Base-by-base conservation (phyloP, 1,284 basidiomycete species). In the Irpex sp. region DNA sequence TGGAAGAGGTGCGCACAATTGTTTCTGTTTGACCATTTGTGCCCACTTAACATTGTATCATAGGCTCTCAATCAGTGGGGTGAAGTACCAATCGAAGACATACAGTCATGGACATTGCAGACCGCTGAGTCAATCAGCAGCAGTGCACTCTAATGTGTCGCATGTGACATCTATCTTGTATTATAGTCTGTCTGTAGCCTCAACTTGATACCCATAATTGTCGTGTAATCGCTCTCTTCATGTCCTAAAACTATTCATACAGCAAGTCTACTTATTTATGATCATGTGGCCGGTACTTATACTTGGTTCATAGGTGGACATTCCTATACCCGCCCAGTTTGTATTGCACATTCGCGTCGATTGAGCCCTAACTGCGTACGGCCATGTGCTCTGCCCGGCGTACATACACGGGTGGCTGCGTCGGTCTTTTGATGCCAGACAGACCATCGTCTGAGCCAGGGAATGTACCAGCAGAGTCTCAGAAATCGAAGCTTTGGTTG, bases 401-500 rank as follows among this genome's bases (percentile, higher is more conserved):
- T 47, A 47, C 44, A 47, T n/a, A 47, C n/a, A 47, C 11, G 44
- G 4, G 9, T 47, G 44, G n/a, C 44, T 34, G 31, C 31, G 6
- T 34, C 31, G 6, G 31, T 6, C 31, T 34, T 34, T 34, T 34
- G 31, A 6, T n/a, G n/a, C 44, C 4, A 1, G 6, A 47, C 11
- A 47, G 44, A 13, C n/a, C 15, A 13, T 13, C 44, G 4, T 47
- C 13, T 47, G n/a, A 47, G n/a, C 11, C 13, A 47, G 44, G 15
- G 44, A 34, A 0, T 34, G 31, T 6, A 34, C 31, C 31, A 34
- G 31, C 31, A 34, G 31, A 47, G 44, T 47, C 37, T 80, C 74
- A 90, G 70, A 92, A 89, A 51, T 96, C 94, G 68, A 97, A 94
- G 11, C 86, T 85, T 74, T 92, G 89, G 77, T 97, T 87, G 66